Evolutionary conservation across 2,329 filamentous ascomycete genomes (phyloP).

Genomic region (Podosphaera fusca): DNA sequence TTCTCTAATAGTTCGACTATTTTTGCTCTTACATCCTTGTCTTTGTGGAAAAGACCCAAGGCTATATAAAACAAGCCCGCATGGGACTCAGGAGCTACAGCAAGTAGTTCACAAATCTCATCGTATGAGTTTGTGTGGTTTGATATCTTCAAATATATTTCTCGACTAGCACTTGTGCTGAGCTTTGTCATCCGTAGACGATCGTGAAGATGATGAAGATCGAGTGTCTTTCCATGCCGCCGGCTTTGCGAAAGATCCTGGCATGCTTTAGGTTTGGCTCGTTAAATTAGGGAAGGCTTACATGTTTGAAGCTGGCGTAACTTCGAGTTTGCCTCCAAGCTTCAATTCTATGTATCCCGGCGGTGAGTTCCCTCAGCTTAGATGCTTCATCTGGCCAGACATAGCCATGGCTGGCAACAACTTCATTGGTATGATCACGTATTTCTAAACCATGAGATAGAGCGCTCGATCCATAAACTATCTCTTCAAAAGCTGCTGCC

Average conservation of each 20-base stretch:
- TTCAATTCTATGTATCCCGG: slow-evolving; percentile 80
- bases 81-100: slow-evolving; percentile 63
- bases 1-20: slow-evolving; percentile 63
- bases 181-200: slow-evolving; percentile 66
- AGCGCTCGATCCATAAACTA: slow-evolving; percentile 78
- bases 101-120: slow-evolving; percentile 64
- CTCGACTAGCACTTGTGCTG: slow-evolving; percentile 48
- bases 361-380: slow-evolving; percentile 68
- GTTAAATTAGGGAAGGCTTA: slow-evolving; percentile 18
- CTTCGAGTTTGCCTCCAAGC: slow-evolving; percentile 90
- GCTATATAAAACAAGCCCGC: slow-evolving; percentile 79
- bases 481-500: slow-evolving; percentile 83
- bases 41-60: slow-evolving; percentile 77
- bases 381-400: slow-evolving; percentile 74
- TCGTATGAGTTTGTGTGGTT: slow-evolving; percentile 58
- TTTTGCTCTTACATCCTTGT: slow-evolving; percentile 51
- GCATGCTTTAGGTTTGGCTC: not conserved
- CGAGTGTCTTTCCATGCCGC: slow-evolving; percentile 53
- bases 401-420: slow-evolving; percentile 66
- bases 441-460: slow-evolving; percentile 67
- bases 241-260: slow-evolving; percentile 41
- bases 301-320: slow-evolving; percentile 89
- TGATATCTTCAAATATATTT: slow-evolving; percentile 65
- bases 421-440: slow-evolving; percentile 30
- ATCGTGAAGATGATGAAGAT: slow-evolving; percentile 82